Base-by-base conservation (phyloP, 129 eudicot genomes). In the Saposhnikovia divaricata region DNA sequence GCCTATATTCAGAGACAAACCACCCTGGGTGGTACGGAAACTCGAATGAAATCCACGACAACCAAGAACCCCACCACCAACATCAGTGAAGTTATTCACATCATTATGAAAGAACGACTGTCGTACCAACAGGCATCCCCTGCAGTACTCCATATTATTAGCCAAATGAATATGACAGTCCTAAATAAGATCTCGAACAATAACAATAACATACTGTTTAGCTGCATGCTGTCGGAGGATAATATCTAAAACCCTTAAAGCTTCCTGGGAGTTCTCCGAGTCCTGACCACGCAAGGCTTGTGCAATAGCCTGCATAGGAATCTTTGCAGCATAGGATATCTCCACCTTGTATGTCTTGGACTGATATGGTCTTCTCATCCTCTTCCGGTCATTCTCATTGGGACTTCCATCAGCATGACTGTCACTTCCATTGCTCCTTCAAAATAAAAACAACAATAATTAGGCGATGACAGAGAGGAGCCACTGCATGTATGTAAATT, bases 141-240 rank as follows among this genome's bases (percentile, higher is more conserved):
- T 96, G 89, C 57, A 75, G 57, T 59, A 4, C 13, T 3, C 43
- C 3, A 14, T 72, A 6, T 12, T 1, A 10, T 16, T n/a, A 13
- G 43, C 39, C 9, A 25, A 63, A 14, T n/a, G 0, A 11, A 37
- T 2, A 31, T 18, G 6, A 76, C 59, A 34, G 4, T 27, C 28
- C 19, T 3, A 19, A 38, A 44, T 3, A 11, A 11, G 6, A 9
- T 8, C 6, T 5, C 13, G 37, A 31, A 39, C 15, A 39, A 47
- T n/a, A 70, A 90, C 90, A 87, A 65, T 25, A 74, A 90, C 89
- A 86, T 89, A 96, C 99, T 92, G 93, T 77, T 92, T 96, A 9
- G 98, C 96, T 10, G 99, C 98, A 83, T 92, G 98, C 81, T 96
- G 99, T 86, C 99, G 84, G 74, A 96, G 77, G 72, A 96, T 89